Evolutionary conservation across 495 filamentous ascomycete genomes (phyloP), one percentile per base, ranked within the genome.

Genomic region (Penicillium chermesinum): DNA sequence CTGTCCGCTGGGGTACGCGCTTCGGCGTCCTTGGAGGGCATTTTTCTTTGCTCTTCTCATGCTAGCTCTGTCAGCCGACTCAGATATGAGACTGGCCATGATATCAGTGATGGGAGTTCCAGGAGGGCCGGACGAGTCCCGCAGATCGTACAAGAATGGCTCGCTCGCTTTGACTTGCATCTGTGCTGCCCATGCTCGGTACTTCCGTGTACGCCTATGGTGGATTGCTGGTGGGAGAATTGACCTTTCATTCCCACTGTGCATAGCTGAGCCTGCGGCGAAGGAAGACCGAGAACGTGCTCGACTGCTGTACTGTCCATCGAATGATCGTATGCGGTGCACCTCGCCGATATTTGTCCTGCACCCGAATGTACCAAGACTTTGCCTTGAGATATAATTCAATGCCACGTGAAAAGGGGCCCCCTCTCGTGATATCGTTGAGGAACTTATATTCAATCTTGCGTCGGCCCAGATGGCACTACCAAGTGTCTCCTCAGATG

Each of bases 121-220:
- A 15, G 68, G 71, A 10, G 70, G 70, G 1, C 59, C 65, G 18
- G 54, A 53, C 10, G 62, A 55, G 22, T 53, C 59, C 7, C 44
- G 36, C 2, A 47, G 39, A 20, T 53, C 46, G 18, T 50, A 18
- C 13, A 48, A 17, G 2, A 48, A 25, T 8, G 22, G 32, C 9
- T 47, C 47, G 2, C 42, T 43, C 16, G 60, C 50, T 35, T 61
- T 51, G 7, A 72, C 15, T 38, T 70, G 63, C 65, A 74, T 66
- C 21, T 59, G 54, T 15, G 68, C 62, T 7, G 70, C 67, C 71
- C 71, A 74, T 16, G 50, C 44, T 25, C 62, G 58, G 39, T 66
- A 63, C 38, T 49, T 71, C 2, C 53, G 49, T 25, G 49, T 46
- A 33, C 46, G 13, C n/a, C 13, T 5, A 32, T 19, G 13, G 6